Evolutionary conservation across 116 monocot genomes (phyloP), one percentile per base, ranked within the genome.

Genomic region (Iris pallida): DNA sequence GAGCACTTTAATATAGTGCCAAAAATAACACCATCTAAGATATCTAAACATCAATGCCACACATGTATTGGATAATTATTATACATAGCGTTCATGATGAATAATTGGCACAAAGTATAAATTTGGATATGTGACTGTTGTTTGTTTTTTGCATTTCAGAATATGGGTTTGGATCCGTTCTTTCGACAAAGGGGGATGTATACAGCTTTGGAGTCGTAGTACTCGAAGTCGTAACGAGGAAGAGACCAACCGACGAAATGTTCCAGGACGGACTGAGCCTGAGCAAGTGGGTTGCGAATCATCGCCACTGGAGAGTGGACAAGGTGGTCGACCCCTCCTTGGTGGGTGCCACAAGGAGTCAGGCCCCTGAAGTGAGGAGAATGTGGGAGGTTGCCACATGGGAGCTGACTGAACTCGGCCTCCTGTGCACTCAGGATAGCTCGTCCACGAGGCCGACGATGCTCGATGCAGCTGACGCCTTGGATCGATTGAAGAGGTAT

Each of bases 181-280:
- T 74, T 16, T 76, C 81, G n/a, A 88, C 79, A 30, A 81, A 71
- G 59, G 88, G 85, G 7, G 88, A 85, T 61, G 85, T 82, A 11
- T 88, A 85, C 76, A 85, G 85, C 76, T 88, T 88, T 54, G 88
- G 88, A 8, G 77, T 88, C 58, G 42, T 88, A 1, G 71, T 85
- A 6, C 88, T 82, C 6, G 88, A 88, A 20, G 47, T 82, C 48
- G 52, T 82, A 42, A 85, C 82, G 19, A 67, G 74, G 40, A 81
- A 30, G 52, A 76, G 79, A 53, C 88, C 88, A 2, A 86, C 76
- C 6, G 79, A 85, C 8, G 85, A 85, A 18, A 79, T 76, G 79
- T 85, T 88, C 61, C 73, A 65, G 9, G 79, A 68, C 0, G 77
- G 68, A 4, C 18, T 75, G 40, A 82, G 63, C 71, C 57, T 86